A percentile compares a stretch with the other conserved stretches of the same genome.
phyloP scores from a whole-genome alignment of 2,329 filamentous ascomycete species.

The Microcyclospora tardicrescens region DNA sequence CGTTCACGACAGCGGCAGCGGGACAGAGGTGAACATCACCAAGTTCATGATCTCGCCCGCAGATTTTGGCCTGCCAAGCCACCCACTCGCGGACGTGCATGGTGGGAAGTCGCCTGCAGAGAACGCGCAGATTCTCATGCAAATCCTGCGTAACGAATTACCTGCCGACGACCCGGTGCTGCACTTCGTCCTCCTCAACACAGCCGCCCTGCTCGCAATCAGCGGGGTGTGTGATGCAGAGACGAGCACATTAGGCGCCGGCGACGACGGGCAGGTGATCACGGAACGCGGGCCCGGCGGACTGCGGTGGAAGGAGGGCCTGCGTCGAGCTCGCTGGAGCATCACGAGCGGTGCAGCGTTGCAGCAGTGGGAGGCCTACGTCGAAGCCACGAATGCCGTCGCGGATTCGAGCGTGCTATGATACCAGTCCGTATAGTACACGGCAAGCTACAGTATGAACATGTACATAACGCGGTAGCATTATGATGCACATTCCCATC shows the following conservation, averaged over 20 bases:
- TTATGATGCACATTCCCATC: no score
- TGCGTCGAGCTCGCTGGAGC: slow-evolving; percentile 76
- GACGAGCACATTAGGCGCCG: slow-evolving; percentile 62
- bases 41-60: slow-evolving; percentile 65
- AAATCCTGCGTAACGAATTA: slow-evolving; percentile 61
- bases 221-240: slow-evolving; percentile 80
- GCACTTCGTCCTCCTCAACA: slow-evolving; percentile 90
- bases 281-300: slow-evolving; percentile 73
- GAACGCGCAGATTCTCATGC: slow-evolving; percentile 73
- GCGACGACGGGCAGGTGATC: slow-evolving; percentile 69
- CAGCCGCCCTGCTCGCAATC: slow-evolving; percentile 73
- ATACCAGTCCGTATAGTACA: no score
- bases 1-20: slow-evolving; percentile 26
- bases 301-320: slow-evolving; percentile 87
- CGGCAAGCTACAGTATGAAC: no score
- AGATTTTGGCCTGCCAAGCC: slow-evolving; percentile 73
- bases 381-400: slow-evolving; percentile 57
- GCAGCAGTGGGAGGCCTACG: slow-evolving; percentile 70
- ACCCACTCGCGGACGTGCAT: slow-evolving; percentile 65
- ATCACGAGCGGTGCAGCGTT: slow-evolving; percentile 78
- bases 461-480: no score
- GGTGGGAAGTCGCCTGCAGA: slow-evolving; percentile 74
- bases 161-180: slow-evolving; percentile 68
- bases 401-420: background rate
- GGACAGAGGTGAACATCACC: slow-evolving; percentile 47